Evolutionary conservation across 2,329 filamentous ascomycete species (phyloP).

Genomic region (Fonsecaea monophora): DNA sequence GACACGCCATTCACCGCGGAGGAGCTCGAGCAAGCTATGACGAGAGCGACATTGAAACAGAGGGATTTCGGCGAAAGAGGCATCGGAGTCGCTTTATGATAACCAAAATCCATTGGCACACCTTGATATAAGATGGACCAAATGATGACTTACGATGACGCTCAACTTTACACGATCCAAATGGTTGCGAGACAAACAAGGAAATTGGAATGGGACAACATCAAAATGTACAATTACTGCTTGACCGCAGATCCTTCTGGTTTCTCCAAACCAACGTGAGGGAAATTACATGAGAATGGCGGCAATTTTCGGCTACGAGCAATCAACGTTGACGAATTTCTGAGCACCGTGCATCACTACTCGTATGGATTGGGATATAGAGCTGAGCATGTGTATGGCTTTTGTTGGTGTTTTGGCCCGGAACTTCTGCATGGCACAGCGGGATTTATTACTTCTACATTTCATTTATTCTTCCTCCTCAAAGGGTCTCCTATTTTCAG

Average conservation of each 20-base stretch:
- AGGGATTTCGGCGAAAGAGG: constrained; percentile 19
- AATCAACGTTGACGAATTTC: neutral
- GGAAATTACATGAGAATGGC: neutral
- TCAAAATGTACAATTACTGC: neutral
- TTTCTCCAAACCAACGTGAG: neutral
- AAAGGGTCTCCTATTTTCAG: neutral
- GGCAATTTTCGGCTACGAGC: neutral
- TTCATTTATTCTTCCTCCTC: neutral
- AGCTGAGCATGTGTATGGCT: neutral
- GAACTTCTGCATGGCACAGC: neutral
- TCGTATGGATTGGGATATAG: neutral
- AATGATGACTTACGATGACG: neutral
- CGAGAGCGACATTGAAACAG: constrained; percentile 32
- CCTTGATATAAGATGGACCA: neutral
- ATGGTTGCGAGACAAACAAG: neutral
- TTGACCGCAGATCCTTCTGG: neutral
- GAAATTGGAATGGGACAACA: neutral
- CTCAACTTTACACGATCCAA: neutral
- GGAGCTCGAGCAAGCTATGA: constrained; percentile 40
- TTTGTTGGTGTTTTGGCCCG: neutral
- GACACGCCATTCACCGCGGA: constrained; percentile 39
- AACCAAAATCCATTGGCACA: neutral
- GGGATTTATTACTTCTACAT: neutral
- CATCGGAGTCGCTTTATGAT: constrained; percentile 22
- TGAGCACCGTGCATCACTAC: neutral